Base-by-base conservation (phyloP, 768 basidiomycete genomes). In the Chlorophyllum brunneum region DNA sequence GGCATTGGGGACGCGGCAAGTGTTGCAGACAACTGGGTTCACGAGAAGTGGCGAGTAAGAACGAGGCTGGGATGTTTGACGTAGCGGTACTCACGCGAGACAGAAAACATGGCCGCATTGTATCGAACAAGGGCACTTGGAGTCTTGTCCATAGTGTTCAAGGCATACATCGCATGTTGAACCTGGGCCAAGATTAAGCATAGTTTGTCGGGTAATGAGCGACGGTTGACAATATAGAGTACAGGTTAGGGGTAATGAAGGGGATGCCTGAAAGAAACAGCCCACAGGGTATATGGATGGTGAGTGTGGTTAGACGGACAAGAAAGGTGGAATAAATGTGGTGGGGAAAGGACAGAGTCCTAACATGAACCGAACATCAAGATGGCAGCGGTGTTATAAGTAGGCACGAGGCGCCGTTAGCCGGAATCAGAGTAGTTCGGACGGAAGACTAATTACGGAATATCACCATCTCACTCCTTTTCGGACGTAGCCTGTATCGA, bases 111-210 rank as follows among this genome's bases (percentile, higher is more conserved):
- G 86, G 15, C 88, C 88, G 55, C 88, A 90, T 42, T 73, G 54
- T 59, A 88, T 85, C 43, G 80, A 76, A 61, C 83, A 80, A 45
- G 86, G 86, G 6, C 76, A 72, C 62, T 79, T 82, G 40, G 58
- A 58, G 44, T 78, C 78, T 48, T 64, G 64, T 44, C 72, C 73
- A 63, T 84, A 88, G 27, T 69, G 66, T 58, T 89, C 86, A 58
- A 84, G 74, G 69, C 88, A 90, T 61, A 89, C 78, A 69, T 89
- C 87, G 76, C 87, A 90, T 43, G 73, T 71, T 60, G 87, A 88
- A 60, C 76, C 77, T 55, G 79, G 63, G 60, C 79, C 78, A 64
- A 86, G 64, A 65, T 77, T 79, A 60, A 89, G 77, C 88, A 89
- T 88, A 55, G 56, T 57, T 36, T 49, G 52, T 56, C 59, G 57